Conservation (phyloP, 768 basidiomycete species). For the Boletellus ananiceps region DNA sequence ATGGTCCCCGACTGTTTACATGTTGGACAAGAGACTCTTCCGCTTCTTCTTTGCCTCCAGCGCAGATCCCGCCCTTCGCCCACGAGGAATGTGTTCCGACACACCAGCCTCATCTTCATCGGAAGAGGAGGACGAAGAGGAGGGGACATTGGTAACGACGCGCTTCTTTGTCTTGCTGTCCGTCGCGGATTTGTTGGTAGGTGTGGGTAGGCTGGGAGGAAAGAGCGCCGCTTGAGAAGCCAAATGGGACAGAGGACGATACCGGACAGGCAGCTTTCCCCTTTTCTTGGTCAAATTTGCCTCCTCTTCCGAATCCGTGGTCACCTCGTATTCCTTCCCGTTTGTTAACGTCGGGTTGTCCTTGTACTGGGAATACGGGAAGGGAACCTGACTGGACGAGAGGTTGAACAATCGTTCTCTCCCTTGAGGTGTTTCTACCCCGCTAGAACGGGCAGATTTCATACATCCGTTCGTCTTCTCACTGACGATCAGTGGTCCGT, state of each 20-base stretch:
- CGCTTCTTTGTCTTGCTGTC: constrained; percentile 26
- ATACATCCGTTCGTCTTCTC: constrained; percentile 3
- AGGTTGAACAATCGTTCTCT: constrained; percentile 44
- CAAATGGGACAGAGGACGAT: constrained; percentile 52
- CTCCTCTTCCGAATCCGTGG: constrained; percentile 22
- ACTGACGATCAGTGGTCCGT: constrained; percentile 7
- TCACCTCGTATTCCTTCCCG: constrained; percentile 37
- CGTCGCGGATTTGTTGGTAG: constrained; percentile 26
- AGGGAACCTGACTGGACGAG: constrained; percentile 48
- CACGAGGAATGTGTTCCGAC: constrained; percentile 56
- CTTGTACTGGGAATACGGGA: constrained; percentile 50
- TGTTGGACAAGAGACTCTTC: constrained; percentile 13
- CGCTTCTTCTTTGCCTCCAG: constrained; percentile 27
- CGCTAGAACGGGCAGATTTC: background rate
- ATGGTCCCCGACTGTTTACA: background rate
- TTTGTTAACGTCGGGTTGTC: constrained; percentile 5
- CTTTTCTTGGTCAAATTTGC: constrained; percentile 16
- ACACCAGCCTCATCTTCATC: constrained; percentile 27
- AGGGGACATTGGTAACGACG: constrained; percentile 23
- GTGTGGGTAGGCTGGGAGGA: constrained; percentile 35
- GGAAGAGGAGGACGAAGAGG: constrained; percentile 39
- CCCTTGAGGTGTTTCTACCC: constrained; percentile 1
- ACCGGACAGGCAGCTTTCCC: constrained; percentile 20
- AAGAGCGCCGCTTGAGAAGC: constrained; percentile 31
- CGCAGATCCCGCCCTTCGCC: constrained; percentile 48